Percentiles rank a stretch among this genome's conserved stretches.
Evolutionary conservation across 306 rosid species (phyloP).

Genomic region (Vicia villosa): DNA sequence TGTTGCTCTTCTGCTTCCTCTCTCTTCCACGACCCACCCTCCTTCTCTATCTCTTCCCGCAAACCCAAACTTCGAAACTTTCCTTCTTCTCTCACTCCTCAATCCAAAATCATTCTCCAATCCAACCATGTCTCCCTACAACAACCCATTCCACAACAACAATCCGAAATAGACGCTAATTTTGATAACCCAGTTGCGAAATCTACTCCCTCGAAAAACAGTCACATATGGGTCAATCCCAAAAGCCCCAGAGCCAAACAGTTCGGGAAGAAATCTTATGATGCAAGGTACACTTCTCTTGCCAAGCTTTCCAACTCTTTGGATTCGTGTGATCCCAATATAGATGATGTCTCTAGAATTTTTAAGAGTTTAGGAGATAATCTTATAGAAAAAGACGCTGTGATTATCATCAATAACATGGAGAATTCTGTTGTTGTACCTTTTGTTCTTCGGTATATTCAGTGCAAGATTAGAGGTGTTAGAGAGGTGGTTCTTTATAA

Average conservation of each 20-base stretch:
- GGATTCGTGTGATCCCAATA: slow-evolving; percentile 55
- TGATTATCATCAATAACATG: slow-evolving; percentile 64
- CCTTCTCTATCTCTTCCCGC: slow-evolving; percentile 34
- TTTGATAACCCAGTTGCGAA: too few species aligned
- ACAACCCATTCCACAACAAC: slow-evolving; percentile 40
- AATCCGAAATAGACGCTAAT: slow-evolving; percentile 24
- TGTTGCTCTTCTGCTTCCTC: slow-evolving; percentile 70
- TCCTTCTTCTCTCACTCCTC: slow-evolving; percentile 14
- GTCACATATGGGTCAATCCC: too few species aligned
- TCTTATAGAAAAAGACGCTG: slow-evolving; percentile 78
- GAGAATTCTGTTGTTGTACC: too few species aligned
- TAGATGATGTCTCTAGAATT: slow-evolving; percentile 49
- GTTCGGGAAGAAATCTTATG: too few species aligned
- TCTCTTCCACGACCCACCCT: slow-evolving; percentile 50
- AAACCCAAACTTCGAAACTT: slow-evolving; percentile 37
- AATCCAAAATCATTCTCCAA: slow-evolving; percentile 50
- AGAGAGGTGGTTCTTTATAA: slow-evolving; percentile 76
- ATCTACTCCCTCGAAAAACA: too few species aligned
- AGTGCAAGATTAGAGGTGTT: slow-evolving; percentile 40
- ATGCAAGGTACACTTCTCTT: too few species aligned
- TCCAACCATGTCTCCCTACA: slow-evolving; percentile 68
- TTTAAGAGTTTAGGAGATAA: slow-evolving; percentile 50
- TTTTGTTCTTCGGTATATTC: slow-evolving; percentile 62
- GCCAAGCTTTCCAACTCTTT: slow-evolving; percentile 59
- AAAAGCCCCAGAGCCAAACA: too few species aligned